Evolutionary conservation across 2,329 filamentous ascomycete genomes (phyloP), one percentile per base, ranked within the genome.

Genomic region (Ophiostoma pallidulum): DNA sequence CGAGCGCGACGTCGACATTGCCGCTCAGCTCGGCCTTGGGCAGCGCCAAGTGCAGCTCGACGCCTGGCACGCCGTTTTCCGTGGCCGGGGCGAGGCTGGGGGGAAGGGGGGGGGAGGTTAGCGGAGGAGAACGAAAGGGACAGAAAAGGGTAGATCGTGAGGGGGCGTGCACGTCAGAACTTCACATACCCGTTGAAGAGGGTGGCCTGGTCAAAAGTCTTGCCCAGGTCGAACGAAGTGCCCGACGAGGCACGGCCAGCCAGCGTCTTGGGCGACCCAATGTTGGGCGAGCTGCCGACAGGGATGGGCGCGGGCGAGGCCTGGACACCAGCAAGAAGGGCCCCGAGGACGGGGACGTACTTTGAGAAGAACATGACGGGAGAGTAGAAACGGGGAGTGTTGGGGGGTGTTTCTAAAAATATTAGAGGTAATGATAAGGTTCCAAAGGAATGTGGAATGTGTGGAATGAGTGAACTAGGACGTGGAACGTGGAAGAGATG

Each of bases 171-270:
- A 28, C 6, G 10, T 28, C 5, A 19, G 22, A 24, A 19, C 52
- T 13, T 44, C n/a, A n/a, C n/a, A n/a, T n/a, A 52, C 50, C 56
- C 56, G 16, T 48, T n/a, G 47, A 51, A 58, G n/a, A 58, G 52
- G 2, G 37, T 51, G 42, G 51, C 51, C 40, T 56, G 45, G 16
- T 56, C 38, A 37, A 44, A 54, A 41, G 24, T 36, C 51, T 55
- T 54, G 45, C 18, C 14, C 19, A 57, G 44, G 44, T 45, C 22
- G 39, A 56, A 57, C 12, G 41, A 31, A 2, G n/a, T 14, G 31
- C n/a, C 40, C 20, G 49, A 44, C 14, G 28, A 10, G n/a, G 41
- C 10, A 24, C 45, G 41, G 33, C 29, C 39, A 18, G 31, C n/a
- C 7, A 40, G 37, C 9, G 49, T 38, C 40, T 40, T 48, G 26